Conservation (phyloP, 2,329 filamentous ascomycete genomes). For the Beauveria varroae region DNA sequence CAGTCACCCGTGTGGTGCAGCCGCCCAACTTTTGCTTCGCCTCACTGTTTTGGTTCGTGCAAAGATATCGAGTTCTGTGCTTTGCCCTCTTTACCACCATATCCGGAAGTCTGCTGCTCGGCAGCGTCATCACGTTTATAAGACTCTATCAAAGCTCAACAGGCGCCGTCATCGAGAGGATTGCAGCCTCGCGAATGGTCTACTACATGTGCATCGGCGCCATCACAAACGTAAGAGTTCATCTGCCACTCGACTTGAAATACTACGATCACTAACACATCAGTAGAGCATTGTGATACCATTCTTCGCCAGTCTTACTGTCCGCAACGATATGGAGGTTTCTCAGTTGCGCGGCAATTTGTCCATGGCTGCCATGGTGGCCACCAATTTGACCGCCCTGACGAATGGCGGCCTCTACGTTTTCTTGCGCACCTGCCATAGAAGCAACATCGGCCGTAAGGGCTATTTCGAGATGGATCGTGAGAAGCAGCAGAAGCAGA, state of each 20-base stretch:
- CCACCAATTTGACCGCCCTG: conserved; percentile 58
- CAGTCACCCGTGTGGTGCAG: conserved; percentile 47
- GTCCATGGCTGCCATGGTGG: conserved; percentile 57
- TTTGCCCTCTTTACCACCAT: conserved; percentile 47
- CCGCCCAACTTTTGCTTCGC: conserved; percentile 57
- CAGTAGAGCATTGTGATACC: conserved; percentile 53
- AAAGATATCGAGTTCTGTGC: conserved; percentile 50
- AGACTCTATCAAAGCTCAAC: conserved; percentile 46
- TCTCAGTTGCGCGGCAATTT: conserved; percentile 38
- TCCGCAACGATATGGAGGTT: conserved; percentile 29
- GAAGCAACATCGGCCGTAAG: conserved; percentile 44
- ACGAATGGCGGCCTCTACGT: conserved; percentile 59
- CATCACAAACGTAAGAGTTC: conserved; percentile 45
- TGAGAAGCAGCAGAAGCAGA: conserved; percentile 22
- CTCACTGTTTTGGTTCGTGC: conserved; percentile 60
- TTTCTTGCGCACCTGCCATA: conserved; percentile 57
- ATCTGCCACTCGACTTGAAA: background rate
- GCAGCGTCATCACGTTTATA: conserved; percentile 47
- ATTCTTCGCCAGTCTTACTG: conserved; percentile 53
- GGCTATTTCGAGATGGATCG: conserved; percentile 41
- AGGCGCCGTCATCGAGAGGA: conserved; percentile 52
- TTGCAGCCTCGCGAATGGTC: conserved; percentile 60
- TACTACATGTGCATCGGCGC: conserved; percentile 56
- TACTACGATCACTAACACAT: conserved; percentile 2
- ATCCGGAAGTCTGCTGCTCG: conserved; percentile 40